Evolutionary conservation across 495 filamentous ascomycete species (phyloP).

Genomic region (Amniculicola lignicola): DNA sequence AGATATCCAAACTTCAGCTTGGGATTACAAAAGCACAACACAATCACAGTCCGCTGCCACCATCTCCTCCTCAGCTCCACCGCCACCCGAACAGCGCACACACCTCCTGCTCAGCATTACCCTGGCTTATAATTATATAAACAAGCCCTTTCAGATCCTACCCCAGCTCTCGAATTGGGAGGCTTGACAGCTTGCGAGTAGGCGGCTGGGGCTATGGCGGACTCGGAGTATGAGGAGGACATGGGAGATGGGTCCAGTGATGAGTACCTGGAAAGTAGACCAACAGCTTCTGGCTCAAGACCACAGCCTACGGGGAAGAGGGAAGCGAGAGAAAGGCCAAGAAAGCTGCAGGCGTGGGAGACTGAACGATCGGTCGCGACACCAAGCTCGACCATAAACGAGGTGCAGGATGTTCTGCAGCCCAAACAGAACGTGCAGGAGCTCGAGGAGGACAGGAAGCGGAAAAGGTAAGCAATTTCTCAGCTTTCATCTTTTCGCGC

Average conservation of each 20-base stretch:
- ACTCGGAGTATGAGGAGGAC: slow-evolving; percentile 82
- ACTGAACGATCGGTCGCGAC: not conserved
- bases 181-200: too few relatives aligned
- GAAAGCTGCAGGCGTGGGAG: slow-evolving; percentile 49
- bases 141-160: too few relatives aligned
- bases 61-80: too few relatives aligned
- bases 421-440: slow-evolving; percentile 68
- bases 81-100: too few relatives aligned
- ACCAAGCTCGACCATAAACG: slow-evolving; percentile 52
- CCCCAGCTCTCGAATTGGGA: too few relatives aligned
- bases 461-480: slow-evolving; percentile 59
- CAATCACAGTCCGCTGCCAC: too few relatives aligned
- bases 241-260: slow-evolving; percentile 69
- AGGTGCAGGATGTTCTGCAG: slow-evolving; percentile 71
- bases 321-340: slow-evolving; percentile 20
- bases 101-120: too few relatives aligned
- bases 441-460: slow-evolving; percentile 66
- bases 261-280: slow-evolving; percentile 49
- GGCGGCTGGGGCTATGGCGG: slow-evolving; percentile 67
- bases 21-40: too few relatives aligned
- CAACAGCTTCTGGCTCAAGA: slow-evolving; percentile 13
- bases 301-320: slow-evolving; percentile 14
- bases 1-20: too few relatives aligned
- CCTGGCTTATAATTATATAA: too few relatives aligned
- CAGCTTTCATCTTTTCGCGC: not conserved